Conservation (phyloP, 2,329 filamentous ascomycete genomes). For the Arthrobotrys sphaeroides region DNA sequence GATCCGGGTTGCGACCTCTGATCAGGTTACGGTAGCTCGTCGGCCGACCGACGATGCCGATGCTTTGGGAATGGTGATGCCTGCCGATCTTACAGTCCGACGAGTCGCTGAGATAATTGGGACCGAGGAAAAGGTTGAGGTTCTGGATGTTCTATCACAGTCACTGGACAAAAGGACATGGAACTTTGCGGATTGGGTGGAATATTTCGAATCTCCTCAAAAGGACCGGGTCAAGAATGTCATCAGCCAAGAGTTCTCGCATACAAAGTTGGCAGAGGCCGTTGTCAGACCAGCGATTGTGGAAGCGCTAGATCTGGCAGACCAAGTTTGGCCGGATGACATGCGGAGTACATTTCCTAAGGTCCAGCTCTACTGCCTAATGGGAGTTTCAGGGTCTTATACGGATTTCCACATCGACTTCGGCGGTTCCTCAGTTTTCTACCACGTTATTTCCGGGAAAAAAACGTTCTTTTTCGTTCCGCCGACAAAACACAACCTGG, state of each 20-base stretch:
- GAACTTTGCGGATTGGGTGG: slow-evolving; percentile 73
- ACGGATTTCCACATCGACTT: slow-evolving; percentile 79
- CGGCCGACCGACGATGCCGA: slow-evolving; percentile 67
- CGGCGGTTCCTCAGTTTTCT: slow-evolving; percentile 75
- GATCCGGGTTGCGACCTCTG: slow-evolving; percentile 64
- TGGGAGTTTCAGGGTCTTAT: slow-evolving; percentile 76
- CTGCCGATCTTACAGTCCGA: slow-evolving; percentile 71
- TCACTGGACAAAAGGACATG: slow-evolving; percentile 72
- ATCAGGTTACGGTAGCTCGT: slow-evolving; percentile 60
- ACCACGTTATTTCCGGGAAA: slow-evolving; percentile 74
- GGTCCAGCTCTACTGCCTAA: slow-evolving; percentile 69
- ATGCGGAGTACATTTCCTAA: slow-evolving; percentile 69
- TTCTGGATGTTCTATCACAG: slow-evolving; percentile 76
- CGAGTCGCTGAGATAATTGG: slow-evolving; percentile 73
- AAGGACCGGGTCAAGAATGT: slow-evolving; percentile 73
- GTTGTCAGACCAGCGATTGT: slow-evolving; percentile 73
- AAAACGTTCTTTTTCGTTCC: slow-evolving; percentile 78
- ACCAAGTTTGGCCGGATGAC: slow-evolving; percentile 68
- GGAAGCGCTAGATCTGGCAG: slow-evolving; percentile 69
- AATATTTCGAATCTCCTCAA: slow-evolving; percentile 72
- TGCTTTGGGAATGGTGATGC: slow-evolving; percentile 74
- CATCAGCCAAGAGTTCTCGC: slow-evolving; percentile 74
- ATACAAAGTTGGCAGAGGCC: slow-evolving; percentile 70
- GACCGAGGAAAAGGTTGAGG: slow-evolving; percentile 70
- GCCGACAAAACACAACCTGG: slow-evolving; percentile 73